Base-by-base conservation (phyloP, 352 stramenopile genomes). In the Globisporangium paroecandrum region DNA sequence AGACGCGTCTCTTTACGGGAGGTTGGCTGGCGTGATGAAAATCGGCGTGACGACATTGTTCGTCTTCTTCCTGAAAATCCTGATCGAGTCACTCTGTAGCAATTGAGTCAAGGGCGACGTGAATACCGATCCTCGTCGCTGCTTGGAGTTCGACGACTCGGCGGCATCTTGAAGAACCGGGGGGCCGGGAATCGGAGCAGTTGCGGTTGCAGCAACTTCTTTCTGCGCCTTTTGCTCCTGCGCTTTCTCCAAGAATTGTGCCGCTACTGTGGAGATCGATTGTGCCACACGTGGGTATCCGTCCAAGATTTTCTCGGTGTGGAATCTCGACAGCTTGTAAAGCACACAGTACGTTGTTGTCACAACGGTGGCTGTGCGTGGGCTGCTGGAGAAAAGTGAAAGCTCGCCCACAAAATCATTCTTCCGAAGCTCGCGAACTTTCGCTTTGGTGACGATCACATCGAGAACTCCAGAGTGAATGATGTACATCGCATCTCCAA, bases 401-500 rank as follows among this genome's bases (percentile, higher is more conserved):
- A 94, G 57, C 49, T 94, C 86, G 3, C 86, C 86, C 46, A 94
- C 85, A 59, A 76, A 94, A n/a, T 72, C 73, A 4, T 77, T 78
- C 64, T 93, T 92, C 12, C 86, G 77, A 25, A 94, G 74, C 58
- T 94, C 84, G 4, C 86, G 86, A 1, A 94, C 78, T 18, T 78
- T 91, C 2, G 82, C 72, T 0, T 76, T 74, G 5, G 79, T 79
- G 46, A 91, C 75, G 46, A 89, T 72, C 1, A 91, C 76, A 27
- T 82, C 78, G 0, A 92, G 73, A 0, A 94, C 86, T 0, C 84
- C 86, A 0, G 86, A 87, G 36, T 92, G 76, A 20, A 94, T 73
- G 56, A 94, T 89, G 54, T 88, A 94, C 86, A 94, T 89, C 8
- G 82, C 81, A 32, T 92, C 83, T 6, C 85, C 85, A 5, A 68